Evolutionary conservation across 768 basidiomycete species (phyloP).

Genomic region (Roridomyces roridus): DNA sequence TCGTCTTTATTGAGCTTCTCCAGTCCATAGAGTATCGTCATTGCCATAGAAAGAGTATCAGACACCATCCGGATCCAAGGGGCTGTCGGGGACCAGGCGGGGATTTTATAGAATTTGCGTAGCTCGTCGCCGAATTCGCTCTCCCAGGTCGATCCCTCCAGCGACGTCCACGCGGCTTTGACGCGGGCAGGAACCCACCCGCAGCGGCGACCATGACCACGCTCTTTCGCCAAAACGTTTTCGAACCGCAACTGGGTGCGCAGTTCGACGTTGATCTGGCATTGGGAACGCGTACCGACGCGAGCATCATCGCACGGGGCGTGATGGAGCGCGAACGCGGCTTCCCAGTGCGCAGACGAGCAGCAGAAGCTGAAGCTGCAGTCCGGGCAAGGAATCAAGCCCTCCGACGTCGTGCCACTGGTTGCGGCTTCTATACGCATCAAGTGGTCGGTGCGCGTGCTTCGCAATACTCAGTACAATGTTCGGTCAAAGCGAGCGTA

Average conservation of each 20-base stretch:
- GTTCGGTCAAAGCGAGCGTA: too few relatives aligned
- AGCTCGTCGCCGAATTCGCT: constrained; percentile 30
- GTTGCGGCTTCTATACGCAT: constrained; percentile 28
- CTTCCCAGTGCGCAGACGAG: constrained; percentile 30
- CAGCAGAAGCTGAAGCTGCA: too few relatives aligned
- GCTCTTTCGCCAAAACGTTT: not conserved
- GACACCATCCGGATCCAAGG: constrained; percentile 33
- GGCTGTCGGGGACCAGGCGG: constrained; percentile 1
- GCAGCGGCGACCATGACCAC: constrained; percentile 21
- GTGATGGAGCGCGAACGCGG: constrained; percentile 24
- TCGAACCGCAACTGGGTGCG: constrained; percentile 21
- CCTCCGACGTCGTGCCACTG: not conserved
- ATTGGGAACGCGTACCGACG: constrained; percentile 28
- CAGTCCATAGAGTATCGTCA: constrained; percentile 40
- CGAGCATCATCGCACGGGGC: constrained; percentile 26
- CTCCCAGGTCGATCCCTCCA: constrained; percentile 33
- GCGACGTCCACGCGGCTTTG: constrained; percentile 29
- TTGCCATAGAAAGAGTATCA: constrained; percentile 35
- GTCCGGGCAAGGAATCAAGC: constrained; percentile 27
- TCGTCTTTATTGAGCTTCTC: constrained; percentile 34
- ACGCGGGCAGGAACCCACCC: constrained; percentile 39
- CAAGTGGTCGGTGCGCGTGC: constrained; percentile 31
- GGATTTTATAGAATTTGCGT: constrained; percentile 2
- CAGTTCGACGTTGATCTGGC: constrained; percentile 32
- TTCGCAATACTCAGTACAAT: not conserved